A percentile compares a stretch with the other conserved stretches of the same genome.
Conservation (phyloP, 441 rosid genomes). For the Theobroma grandiflorum region DNA sequence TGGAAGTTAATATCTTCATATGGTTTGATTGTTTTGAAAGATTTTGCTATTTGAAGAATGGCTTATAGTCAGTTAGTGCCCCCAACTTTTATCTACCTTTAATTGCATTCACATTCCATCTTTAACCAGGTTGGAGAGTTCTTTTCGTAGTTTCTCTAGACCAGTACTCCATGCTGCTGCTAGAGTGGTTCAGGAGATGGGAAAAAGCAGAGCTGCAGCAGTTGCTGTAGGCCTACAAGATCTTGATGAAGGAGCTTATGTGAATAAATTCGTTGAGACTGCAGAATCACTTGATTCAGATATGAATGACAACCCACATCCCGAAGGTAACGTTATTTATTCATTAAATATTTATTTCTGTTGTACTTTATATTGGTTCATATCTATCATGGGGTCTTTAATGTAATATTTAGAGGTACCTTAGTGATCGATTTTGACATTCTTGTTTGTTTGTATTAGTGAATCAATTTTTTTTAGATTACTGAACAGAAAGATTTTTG, state of each 20-base stretch:
- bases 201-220: constrained; percentile 98
- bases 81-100: neutral
- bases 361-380: neutral
- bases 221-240: constrained; percentile 94
- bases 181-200: constrained; percentile 99
- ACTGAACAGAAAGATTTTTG: neutral
- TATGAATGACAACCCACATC: constrained; percentile 78
- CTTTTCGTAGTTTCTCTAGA: constrained; percentile 99
- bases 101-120: neutral
- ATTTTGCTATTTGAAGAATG: constrained; percentile 7
- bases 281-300: constrained; percentile 75
- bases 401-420: neutral
- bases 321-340: constrained; percentile 63
- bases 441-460: neutral
- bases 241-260: constrained; percentile 88
- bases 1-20: neutral
- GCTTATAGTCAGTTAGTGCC: neutral
- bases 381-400: neutral
- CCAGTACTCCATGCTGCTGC: constrained; percentile 99
- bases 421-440: neutral
- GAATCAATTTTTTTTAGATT: constrained; percentile 3
- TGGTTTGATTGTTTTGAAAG: constrained; percentile 2
- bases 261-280: constrained; percentile 66
- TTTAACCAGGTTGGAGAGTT: constrained; percentile 87
- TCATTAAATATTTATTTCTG: neutral